Evolutionary conservation across 805 yeast species (phyloP), one percentile per base, ranked within the genome.

Genomic region (Tetrapisispora taiwanensis): DNA sequence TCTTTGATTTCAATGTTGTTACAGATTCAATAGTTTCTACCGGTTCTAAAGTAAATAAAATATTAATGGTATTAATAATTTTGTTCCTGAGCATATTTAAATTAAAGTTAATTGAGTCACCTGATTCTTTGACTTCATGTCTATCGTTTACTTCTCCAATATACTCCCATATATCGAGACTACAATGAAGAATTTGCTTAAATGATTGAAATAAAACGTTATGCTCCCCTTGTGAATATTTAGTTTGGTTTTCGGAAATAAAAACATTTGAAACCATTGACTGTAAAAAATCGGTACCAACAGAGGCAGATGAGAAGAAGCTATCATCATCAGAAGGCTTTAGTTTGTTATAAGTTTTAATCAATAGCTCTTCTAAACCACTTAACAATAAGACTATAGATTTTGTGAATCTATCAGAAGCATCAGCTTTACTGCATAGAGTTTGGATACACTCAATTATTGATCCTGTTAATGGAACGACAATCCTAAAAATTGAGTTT

Each of bases 91-190:
- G 31, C 8, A 3, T 9, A 2, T 24, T 26, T 4, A 32, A 35
- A 30, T 35, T 30, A 9, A n/a, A 35, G 2, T 18, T 30, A 3
- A 14, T 6, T 17, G 28, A 27, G 14, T 41, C 24, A 7, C 7
- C 3, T 3, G 17, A 3, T 10, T 12, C 24, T 3, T 31, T 15
- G 9, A 15, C 15, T 10, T 13, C 47, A 27, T 52, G 51, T 40
- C 47, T 33, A 9, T 18, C 40, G 10, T 32, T 43, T 17, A n/a
- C 38, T 6, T 44, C 31, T 24, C 52, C 58, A 7, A 61, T 56
- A 63, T 94, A 6, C 78, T 74, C 56, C 96, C 96, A 89, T 12
- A 88, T 72, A 10, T 70, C 67, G 49, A 75, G 80, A 26, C 82
- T 71, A 0, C 75, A 65, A 26, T 59, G 62, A 1, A 77, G 71